A percentile compares a stretch with the other conserved stretches of the same genome.
Evolutionary conservation across 768 basidiomycete species (phyloP).

Genomic region (Mrakia frigida): DNA sequence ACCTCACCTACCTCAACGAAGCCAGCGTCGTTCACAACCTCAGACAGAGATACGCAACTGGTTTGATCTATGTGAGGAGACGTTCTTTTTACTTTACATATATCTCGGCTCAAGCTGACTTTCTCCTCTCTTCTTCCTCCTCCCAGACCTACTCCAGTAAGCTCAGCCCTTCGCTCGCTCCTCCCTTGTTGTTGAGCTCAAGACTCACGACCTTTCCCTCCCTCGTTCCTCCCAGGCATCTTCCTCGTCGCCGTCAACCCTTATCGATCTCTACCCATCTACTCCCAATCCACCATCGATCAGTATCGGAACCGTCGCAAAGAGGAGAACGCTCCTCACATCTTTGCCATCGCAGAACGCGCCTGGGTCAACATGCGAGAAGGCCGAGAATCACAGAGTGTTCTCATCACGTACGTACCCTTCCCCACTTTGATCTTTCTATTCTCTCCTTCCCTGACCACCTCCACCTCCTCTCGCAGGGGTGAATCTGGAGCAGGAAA

Average conservation of each 20-base stretch:
- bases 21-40: slow-evolving; percentile 98
- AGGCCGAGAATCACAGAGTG: slow-evolving; percentile 93
- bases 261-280: slow-evolving; percentile 84
- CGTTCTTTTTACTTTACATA: too few relatives aligned
- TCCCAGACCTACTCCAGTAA: slow-evolving; percentile 72
- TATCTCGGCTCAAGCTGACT: background rate
- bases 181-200: slow-evolving; percentile 3
- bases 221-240: slow-evolving; percentile 49
- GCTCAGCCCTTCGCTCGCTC: background rate
- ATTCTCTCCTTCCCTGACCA: background rate
- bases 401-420: slow-evolving; percentile 85
- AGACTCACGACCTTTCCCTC: background rate
- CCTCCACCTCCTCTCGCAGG: slow-evolving; percentile 48
- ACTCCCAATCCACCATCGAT: slow-evolving; percentile 78
- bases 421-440: slow-evolving; percentile 15
- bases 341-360: slow-evolving; percentile 93
- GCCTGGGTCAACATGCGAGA: slow-evolving; percentile 99
- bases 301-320: slow-evolving; percentile 51
- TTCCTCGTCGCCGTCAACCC: slow-evolving; percentile 99
- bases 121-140: background rate
- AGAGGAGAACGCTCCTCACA: slow-evolving; percentile 87
- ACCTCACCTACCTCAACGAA: slow-evolving; percentile 95
- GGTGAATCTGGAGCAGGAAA: slow-evolving; percentile 99
- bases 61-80: slow-evolving; percentile 77
- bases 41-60: slow-evolving; percentile 80